phyloP scores from a whole-genome alignment of 208 protist genomes.

The Plasmodiophora brassicae region DNA sequence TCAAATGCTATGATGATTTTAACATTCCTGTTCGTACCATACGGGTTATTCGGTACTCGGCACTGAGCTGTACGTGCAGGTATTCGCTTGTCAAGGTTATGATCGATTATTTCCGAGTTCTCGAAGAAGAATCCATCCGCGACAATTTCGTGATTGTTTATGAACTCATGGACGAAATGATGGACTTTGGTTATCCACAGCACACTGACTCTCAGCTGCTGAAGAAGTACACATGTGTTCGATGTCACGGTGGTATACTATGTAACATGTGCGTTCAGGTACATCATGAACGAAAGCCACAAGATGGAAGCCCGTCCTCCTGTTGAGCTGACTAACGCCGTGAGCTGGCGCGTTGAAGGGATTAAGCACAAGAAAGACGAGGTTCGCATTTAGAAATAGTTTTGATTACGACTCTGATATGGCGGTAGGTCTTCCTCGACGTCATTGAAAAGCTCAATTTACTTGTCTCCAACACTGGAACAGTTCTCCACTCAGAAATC shows the following conservation, averaged over 20 bases:
- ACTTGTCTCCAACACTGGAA: conserved; percentile 70
- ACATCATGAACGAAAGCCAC: conserved; percentile 44
- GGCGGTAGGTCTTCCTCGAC: conserved; percentile 76
- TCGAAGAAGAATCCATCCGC: conserved; percentile 74
- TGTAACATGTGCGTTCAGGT: neutral
- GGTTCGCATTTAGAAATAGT: conserved; percentile 1
- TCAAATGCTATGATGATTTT: conserved; percentile 82
- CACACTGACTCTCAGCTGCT: conserved; percentile 3
- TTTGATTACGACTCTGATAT: neutral
- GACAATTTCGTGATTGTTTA: conserved; percentile 93
- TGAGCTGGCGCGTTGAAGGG: conserved; percentile 69
- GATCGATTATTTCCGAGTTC: conserved; percentile 72
- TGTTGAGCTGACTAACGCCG: conserved; percentile 65
- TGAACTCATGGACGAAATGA: conserved; percentile 88
- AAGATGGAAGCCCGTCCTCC: conserved; percentile 42
- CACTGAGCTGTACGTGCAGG: conserved; percentile 1
- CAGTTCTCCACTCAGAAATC: conserved; percentile 77
- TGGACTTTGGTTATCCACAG: conserved; percentile 85
- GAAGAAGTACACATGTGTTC: conserved; percentile 32
- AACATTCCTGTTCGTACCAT: conserved; percentile 82
- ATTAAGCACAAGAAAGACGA: conserved; percentile 83
- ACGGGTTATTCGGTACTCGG: no score
- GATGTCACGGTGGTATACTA: no score
- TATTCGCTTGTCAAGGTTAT: conserved; percentile 66
- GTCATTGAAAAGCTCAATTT: conserved; percentile 85